Base-by-base conservation (phyloP, 805 yeast genomes). In the Candida sithepensis region DNA sequence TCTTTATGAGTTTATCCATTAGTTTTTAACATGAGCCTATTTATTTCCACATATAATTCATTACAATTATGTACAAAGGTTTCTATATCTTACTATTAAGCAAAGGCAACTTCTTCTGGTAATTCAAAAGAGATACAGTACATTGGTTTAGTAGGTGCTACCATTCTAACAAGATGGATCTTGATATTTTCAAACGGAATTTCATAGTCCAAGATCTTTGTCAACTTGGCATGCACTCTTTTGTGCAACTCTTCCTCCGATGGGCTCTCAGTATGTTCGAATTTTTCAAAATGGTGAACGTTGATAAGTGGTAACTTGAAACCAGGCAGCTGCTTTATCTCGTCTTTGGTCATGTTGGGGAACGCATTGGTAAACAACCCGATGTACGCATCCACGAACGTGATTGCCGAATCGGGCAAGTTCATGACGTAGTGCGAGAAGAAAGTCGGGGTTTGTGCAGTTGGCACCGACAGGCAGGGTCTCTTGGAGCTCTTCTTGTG, bases 71-170 rank as follows among this genome's bases (percentile, higher is more conserved):
- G n/a, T n/a, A n/a, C n/a, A n/a, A n/a, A n/a, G n/a, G n/a, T n/a
- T n/a, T n/a, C 30, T 12, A 8, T 26, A 8, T 26, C 30, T 26
- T 26, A 8, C 10, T 8, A 26, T n/a, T 26, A 43, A 10, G 64
- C 61, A 45, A 82, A 83, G 7, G 86, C 88, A 45, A 84, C 81
- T 48, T 75, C 80, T 55, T 72, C 74, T 0, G 96, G 95, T 28
- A 94, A 72, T 58, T 66, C 65, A 66, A 91, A 91, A 6, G 90
- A 73, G 3, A 89, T 86, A 67, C 97, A 89, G 63, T 79, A 91
- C 99, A 94, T 94, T 30, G 92, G 92, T 62, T 94, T 94, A 5
- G 97, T 88, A 3, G 99, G 99, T 1, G 99, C 92, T 7, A 94
- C 99, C 63, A 83, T 84, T 62, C 99, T 81, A 9, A 94, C 99